Evolutionary conservation across 2,329 filamentous ascomycete species (phyloP).

Genomic region (Venturiaceae sp.): DNA sequence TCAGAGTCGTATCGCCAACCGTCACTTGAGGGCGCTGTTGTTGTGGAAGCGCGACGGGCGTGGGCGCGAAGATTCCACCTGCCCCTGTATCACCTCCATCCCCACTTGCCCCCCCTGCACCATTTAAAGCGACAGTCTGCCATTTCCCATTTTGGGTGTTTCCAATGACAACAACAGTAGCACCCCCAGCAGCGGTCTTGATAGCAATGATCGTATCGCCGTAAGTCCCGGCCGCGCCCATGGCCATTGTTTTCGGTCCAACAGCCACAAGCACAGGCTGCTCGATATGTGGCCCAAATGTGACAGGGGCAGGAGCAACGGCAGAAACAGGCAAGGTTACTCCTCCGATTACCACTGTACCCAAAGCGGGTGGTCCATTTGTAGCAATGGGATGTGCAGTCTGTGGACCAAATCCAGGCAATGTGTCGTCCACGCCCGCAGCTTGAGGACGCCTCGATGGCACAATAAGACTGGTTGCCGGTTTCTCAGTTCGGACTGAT

Average conservation of each 20-base stretch:
- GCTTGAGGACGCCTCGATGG: neutral
- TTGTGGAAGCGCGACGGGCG: neutral
- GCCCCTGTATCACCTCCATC: neutral
- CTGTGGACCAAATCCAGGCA: neutral
- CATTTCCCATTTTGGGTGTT: neutral
- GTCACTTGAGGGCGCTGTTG: neutral
- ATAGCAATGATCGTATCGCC: neutral
- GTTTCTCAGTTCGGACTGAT: neutral
- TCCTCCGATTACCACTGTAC: neutral
- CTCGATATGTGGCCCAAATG: neutral
- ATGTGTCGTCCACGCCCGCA: neutral
- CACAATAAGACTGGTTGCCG: neutral
- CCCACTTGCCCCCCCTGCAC: neutral
- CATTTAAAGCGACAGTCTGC: neutral
- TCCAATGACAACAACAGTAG: neutral
- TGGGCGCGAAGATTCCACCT: neutral
- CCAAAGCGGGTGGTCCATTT: neutral
- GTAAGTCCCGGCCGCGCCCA: neutral
- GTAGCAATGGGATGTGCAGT: neutral
- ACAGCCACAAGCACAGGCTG: neutral
- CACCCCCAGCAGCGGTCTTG: neutral
- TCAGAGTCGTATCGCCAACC: neutral
- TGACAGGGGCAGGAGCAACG: neutral
- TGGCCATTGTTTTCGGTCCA: neutral
- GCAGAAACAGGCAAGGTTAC: neutral